phyloP scores from a whole-genome alignment of 1,139 yeast genomes.

The Taiozyma sp. region DNA sequence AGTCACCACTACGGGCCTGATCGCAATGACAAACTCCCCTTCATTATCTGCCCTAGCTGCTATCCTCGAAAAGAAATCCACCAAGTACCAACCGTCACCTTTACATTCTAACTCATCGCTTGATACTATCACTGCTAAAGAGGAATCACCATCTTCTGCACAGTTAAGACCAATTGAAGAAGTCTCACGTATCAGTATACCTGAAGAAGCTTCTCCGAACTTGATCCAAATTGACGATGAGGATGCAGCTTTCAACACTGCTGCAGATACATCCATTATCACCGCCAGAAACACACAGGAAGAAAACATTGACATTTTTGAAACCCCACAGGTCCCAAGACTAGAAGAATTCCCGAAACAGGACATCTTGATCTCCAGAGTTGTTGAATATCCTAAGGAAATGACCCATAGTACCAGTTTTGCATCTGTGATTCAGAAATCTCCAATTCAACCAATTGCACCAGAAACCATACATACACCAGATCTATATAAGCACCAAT shows the following conservation, averaged over 20 bases:
- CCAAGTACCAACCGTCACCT: slow-evolving; percentile 10
- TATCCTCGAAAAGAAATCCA: slow-evolving; percentile 30
- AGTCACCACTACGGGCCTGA: slow-evolving; percentile 7
- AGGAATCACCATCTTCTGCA: slow-evolving; percentile 1
- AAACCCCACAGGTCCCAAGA: slow-evolving; percentile 20
- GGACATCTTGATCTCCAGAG: not conserved
- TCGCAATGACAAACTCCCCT: slow-evolving; percentile 39
- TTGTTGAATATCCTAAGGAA: slow-evolving; percentile 7
- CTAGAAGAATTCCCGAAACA: slow-evolving; percentile 8
- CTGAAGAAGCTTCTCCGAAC: slow-evolving; percentile 3
- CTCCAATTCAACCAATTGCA: slow-evolving; percentile 1
- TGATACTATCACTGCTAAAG: slow-evolving; percentile 7
- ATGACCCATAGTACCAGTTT: slow-evolving; percentile 13
- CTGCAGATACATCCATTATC: not conserved
- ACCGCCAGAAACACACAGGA: not conserved
- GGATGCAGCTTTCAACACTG: not conserved
- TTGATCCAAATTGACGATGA: slow-evolving; percentile 22
- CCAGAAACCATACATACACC: slow-evolving; percentile 12
- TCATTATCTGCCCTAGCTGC: slow-evolving; percentile 35
- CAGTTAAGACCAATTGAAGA: not conserved
- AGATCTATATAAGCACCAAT: not conserved
- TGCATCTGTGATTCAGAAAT: slow-evolving; percentile 3
- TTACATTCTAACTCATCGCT: slow-evolving; percentile 2
- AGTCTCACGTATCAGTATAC: not conserved
- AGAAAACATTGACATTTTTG: slow-evolving; percentile 18